These are phyloP conservation scores for Penicillium sp. DNA, from an alignment of 2,329 filamentous ascomycete genomes.

Conservation along the genomic window DNA sequence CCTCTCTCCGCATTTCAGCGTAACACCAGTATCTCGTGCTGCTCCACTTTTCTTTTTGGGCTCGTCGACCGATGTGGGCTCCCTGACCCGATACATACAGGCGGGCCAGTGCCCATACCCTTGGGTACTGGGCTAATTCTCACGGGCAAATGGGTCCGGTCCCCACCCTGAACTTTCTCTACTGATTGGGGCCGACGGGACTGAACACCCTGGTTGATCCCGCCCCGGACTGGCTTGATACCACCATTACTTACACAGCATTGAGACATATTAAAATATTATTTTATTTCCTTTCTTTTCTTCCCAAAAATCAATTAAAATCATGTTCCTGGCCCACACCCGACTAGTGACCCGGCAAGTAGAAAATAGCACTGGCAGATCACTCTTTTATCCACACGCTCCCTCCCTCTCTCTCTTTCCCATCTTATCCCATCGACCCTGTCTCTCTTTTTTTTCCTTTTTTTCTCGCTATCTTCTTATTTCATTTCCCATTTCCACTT, in stretches of 20 bases:
- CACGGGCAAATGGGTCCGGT: not conserved
- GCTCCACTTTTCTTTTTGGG: constrained; percentile 16
- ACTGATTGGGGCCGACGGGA: not conserved
- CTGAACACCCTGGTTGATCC: constrained; percentile 10
- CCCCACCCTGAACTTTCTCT: constrained; percentile 1
- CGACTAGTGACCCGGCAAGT: constrained; percentile 29
- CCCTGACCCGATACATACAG: constrained; percentile 2
- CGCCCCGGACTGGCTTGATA: constrained; percentile 17
- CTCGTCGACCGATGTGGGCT: constrained; percentile 11
- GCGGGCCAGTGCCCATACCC: constrained; percentile 5
- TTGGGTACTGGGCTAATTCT: constrained; percentile 3
- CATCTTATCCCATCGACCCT: constrained; percentile 22
- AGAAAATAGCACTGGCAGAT: constrained; percentile 37
- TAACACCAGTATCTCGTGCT: constrained; percentile 9
- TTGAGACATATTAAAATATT: constrained; percentile 9
- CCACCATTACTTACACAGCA: constrained; percentile 10
- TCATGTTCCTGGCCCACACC: constrained; percentile 28
- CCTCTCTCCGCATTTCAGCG: constrained; percentile 19
- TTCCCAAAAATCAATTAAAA: constrained; percentile 2
- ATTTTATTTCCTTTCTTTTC: constrained; percentile 1
- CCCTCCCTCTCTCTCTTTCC: constrained; percentile 23
- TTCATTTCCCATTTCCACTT: constrained; percentile 27
- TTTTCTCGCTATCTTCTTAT: constrained; percentile 31
- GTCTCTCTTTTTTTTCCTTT: constrained; percentile 34
- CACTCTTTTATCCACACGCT: constrained; percentile 38